phyloP scores from a whole-genome alignment of 352 stramenopile genomes.

The Phytophthora citricola region DNA sequence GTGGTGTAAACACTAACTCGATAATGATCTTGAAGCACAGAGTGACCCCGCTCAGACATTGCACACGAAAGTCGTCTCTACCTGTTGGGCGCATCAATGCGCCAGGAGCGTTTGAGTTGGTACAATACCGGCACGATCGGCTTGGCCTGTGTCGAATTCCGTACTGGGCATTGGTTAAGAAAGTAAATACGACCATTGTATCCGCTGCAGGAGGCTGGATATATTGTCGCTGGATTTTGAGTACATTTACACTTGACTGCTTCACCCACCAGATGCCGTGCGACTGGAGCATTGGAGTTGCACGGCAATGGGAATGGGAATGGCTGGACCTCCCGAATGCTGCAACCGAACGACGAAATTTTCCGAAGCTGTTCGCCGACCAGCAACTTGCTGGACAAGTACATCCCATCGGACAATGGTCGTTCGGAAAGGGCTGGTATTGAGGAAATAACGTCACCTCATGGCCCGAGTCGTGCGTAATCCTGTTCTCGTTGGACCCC shows the following conservation, averaged over 20 bases:
- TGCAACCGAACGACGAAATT: conserved; percentile 17
- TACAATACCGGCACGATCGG: not conserved
- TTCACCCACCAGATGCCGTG: conserved; percentile 14
- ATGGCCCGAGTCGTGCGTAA: too few relatives aligned
- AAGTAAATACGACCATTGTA: not conserved
- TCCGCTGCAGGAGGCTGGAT: not conserved
- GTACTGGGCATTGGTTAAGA: too few relatives aligned
- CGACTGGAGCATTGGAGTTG: conserved; percentile 15
- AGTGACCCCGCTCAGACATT: conserved; percentile 18
- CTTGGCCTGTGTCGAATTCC: too few relatives aligned
- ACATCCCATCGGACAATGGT: not conserved
- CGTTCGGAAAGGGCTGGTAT: not conserved
- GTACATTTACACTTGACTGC: not conserved
- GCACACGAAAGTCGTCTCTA: conserved; percentile 18
- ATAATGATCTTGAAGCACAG: conserved; percentile 19
- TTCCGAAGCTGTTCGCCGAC: conserved; percentile 2
- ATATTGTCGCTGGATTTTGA: too few relatives aligned
- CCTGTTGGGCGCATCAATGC: not conserved
- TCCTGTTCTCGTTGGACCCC: too few relatives aligned
- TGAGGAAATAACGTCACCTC: not conserved
- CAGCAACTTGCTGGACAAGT: not conserved
- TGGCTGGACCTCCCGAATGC: conserved; percentile 22
- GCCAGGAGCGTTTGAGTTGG: not conserved
- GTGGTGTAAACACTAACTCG: conserved; percentile 2
- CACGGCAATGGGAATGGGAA: too few relatives aligned